Base-by-base conservation (phyloP, 2,329 filamentous ascomycete species). In the Herpotrichia juniperi region DNA sequence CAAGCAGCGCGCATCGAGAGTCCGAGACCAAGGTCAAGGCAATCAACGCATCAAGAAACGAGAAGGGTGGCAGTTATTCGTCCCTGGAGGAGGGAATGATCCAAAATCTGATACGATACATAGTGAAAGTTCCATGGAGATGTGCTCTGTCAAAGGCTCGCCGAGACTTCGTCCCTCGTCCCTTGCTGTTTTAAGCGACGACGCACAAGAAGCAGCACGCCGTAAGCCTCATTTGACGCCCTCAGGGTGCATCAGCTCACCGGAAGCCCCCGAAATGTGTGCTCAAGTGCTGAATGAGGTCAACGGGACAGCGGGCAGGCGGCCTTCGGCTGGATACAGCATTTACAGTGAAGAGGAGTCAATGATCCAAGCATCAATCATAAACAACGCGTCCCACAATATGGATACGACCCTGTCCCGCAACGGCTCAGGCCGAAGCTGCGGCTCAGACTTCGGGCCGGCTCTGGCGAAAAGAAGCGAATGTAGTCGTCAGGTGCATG, bases 1-100 rank as follows among this genome's bases (percentile, higher is more conserved):
- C 24, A 54, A 30, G 39, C 45, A 32, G n/a, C 19, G n/a, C n/a
- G n/a, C n/a, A n/a, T n/a, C n/a, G n/a, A n/a, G n/a, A n/a, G n/a
- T n/a, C n/a, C n/a, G 6, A 19, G 17, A 30, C 26, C 40, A 43
- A 21, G 28, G 16, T n/a, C 5, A 16, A 28, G 16, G n/a, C 7
- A 7, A 11, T 40, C 22, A 31, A 21, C 5, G 24, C 24, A n/a
- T 30, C 12, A 16, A 12, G 17, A 50, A 50, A 11, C 58, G 62
- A 34, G 70, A 72, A 43, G 51, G 52, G 43, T 75, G 73, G 72
- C 67, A 54, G 56, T 60, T 48, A 11, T 71, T 73, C 37, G 66
- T 71, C 22, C 66, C 73, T 39, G 66, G 62, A 17, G 61, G 57
- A 34, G 60, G 63, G 24, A 26, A 52, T 35, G 39, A 26, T 31